Evolutionary conservation across 2,329 filamentous ascomycete species (phyloP).

Genomic region (Exophiala calicioides): DNA sequence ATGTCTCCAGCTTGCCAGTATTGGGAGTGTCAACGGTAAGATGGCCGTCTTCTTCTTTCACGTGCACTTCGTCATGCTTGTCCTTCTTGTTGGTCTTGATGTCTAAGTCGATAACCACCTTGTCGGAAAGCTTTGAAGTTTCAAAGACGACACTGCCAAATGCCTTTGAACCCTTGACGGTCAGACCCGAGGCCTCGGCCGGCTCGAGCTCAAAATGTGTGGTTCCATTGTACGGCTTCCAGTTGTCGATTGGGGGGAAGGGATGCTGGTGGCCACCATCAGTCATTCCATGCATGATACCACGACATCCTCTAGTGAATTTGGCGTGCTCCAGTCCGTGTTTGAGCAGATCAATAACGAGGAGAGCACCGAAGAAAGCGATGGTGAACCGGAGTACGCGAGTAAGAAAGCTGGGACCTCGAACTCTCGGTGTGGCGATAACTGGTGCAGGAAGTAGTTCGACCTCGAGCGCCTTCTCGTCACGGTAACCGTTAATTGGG

Average conservation of each 20-base stretch:
- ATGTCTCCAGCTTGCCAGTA: slow-evolving; percentile 11
- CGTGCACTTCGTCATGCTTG: slow-evolving; percentile 13
- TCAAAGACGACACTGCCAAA: slow-evolving; percentile 25
- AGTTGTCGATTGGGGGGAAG: slow-evolving; percentile 56
- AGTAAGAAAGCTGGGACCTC: too few relatives aligned
- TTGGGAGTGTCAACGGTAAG: slow-evolving; percentile 18
- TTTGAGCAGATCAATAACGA: too few relatives aligned
- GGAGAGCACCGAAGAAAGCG: too few relatives aligned
- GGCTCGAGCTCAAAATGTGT: slow-evolving; percentile 26
- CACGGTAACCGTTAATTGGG: too few relatives aligned
- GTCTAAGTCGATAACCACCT: slow-evolving; percentile 22
- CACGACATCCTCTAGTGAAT: too few relatives aligned
- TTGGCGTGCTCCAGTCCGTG: too few relatives aligned
- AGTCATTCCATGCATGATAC: too few relatives aligned
- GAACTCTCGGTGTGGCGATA: too few relatives aligned
- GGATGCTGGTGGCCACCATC: slow-evolving; percentile 82
- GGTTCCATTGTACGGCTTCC: slow-evolving; percentile 20
- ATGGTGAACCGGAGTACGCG: too few relatives aligned
- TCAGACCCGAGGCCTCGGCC: slow-evolving; percentile 13
- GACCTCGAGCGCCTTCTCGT: too few relatives aligned
- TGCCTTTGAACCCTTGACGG: slow-evolving; percentile 11
- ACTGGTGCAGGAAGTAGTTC: too few relatives aligned
- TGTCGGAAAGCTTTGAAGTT: slow-evolving; percentile 22
- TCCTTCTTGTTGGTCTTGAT: slow-evolving; percentile 25
- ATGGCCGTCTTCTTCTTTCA: slow-evolving; percentile 20